A percentile compares a stretch with the other conserved stretches of the same genome.
These are phyloP conservation scores for Trichoderma atrobrunneum DNA, from an alignment of 2,329 filamentous ascomycete genomes.

Conservation along the genomic window DNA sequence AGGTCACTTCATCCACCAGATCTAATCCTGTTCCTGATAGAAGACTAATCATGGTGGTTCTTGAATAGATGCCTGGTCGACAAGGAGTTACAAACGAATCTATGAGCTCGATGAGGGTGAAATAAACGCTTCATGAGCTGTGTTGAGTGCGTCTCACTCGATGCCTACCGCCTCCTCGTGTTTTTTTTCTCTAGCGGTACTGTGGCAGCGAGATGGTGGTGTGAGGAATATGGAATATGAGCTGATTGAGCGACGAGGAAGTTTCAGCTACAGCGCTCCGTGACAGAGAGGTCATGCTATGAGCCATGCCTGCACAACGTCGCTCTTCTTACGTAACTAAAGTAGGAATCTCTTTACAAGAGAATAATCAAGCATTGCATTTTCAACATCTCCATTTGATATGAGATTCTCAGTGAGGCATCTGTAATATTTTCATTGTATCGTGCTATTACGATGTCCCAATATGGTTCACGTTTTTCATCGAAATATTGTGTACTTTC, in stretches of 20 bases:
- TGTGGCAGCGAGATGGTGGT: neutral
- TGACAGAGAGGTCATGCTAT: neutral
- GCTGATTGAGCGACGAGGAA: constrained; percentile 10
- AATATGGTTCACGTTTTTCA: neutral
- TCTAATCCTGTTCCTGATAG: neutral
- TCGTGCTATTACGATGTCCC: neutral
- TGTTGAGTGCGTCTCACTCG: neutral
- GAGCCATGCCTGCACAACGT: constrained; percentile 1
- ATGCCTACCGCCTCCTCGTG: neutral
- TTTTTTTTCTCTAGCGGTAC: neutral
- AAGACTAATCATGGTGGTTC: constrained; percentile 4
- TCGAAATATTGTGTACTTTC: neutral
- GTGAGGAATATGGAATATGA: neutral
- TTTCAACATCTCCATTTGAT: neutral
- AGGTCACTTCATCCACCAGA: constrained; percentile 23
- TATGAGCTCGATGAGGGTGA: constrained; percentile 42
- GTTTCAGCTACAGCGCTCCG: neutral
- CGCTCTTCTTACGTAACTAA: constrained; percentile 9
- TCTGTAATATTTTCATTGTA: neutral
- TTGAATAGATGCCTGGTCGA: constrained; percentile 48
- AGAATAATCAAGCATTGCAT: constrained; percentile 19
- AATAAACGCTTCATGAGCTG: constrained; percentile 30
- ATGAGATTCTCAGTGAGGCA: neutral
- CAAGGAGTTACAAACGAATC: constrained; percentile 54
- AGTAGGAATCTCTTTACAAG: constrained; percentile 12